These are phyloP conservation scores for Pichia californica DNA, from an alignment of 805 yeast species.

Conservation along the genomic window DNA sequence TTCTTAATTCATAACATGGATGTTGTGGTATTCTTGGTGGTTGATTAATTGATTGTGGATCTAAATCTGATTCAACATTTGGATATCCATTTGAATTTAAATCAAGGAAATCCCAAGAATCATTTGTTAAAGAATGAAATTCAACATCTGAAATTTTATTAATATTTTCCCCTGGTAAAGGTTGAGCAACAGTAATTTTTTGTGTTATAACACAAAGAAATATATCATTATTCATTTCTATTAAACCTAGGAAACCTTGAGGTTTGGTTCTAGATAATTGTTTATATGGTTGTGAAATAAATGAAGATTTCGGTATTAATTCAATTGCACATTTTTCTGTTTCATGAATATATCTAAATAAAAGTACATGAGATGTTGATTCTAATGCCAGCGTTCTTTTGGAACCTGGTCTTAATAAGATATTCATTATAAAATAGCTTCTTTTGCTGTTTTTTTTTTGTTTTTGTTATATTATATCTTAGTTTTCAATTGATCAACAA, in stretches of 20 bases:
- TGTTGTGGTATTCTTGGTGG: slow-evolving; percentile 43
- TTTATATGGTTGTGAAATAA: slow-evolving; percentile 34
- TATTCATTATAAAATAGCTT: no score
- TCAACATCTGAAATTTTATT: slow-evolving; percentile 81
- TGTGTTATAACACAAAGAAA: slow-evolving; percentile 79
- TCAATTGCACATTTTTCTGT: slow-evolving; percentile 42
- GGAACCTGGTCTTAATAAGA: slow-evolving; percentile 2
- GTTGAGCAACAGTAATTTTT: slow-evolving; percentile 71
- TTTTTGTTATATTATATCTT: no score
- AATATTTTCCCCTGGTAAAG: slow-evolving; percentile 72
- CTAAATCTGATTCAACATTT: slow-evolving; percentile 34
- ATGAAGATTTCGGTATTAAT: slow-evolving; percentile 34
- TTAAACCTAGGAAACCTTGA: slow-evolving; percentile 74
- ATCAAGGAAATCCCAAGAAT: slow-evolving; percentile 75
- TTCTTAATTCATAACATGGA: slow-evolving; percentile 77
- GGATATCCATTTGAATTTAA: slow-evolving; percentile 67
- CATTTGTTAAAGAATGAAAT: slow-evolving; percentile 65
- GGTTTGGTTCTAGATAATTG: slow-evolving; percentile 40
- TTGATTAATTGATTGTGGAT: slow-evolving; percentile 23
- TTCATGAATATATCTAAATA: slow-evolving; percentile 36
- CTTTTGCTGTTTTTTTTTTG: no score
- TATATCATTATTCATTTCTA: slow-evolving; percentile 58
- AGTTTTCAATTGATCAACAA: no score
- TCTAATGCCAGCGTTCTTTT: slow-evolving; percentile 35
- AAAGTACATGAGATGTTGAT: slow-evolving; percentile 38